Percentiles rank a stretch among this genome's conserved stretches.
Evolutionary conservation across 345 rosid genomes (phyloP).

Genomic region (Linum trigynum): DNA sequence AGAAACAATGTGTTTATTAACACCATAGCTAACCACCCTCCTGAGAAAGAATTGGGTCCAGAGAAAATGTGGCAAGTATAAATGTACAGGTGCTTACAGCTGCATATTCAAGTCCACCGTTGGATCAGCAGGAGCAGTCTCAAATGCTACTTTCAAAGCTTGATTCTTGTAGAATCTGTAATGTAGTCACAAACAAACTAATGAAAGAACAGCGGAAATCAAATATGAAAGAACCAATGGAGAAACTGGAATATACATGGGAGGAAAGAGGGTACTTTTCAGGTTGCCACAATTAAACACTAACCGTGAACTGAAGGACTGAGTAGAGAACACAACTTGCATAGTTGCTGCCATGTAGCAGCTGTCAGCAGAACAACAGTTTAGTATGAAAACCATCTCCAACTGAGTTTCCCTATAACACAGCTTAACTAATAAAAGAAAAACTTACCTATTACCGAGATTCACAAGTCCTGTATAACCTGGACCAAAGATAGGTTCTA

Average conservation of each 20-base stretch:
- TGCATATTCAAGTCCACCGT: conserved; percentile 93
- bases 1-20: neutral
- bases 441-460: conserved; percentile 86
- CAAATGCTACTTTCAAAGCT: conserved; percentile 66
- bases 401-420: neutral
- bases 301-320: conserved; percentile 58
- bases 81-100: conserved; percentile 45
- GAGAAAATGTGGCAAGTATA: neutral
- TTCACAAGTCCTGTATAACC: conserved; percentile 94
- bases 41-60: neutral
- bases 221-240: neutral
- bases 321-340: conserved; percentile 85
- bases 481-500: conserved; percentile 81
- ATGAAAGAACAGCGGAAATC: neutral
- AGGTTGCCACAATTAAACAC: conserved; percentile 9
- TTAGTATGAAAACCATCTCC: conserved; percentile 11
- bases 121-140: conserved; percentile 92
- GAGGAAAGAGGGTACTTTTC: neutral
- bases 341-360: conserved; percentile 99
- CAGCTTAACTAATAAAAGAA: neutral
- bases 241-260: neutral
- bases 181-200: conserved; percentile 9
- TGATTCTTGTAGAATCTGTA: conserved; percentile 60
- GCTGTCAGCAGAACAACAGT: conserved; percentile 34
- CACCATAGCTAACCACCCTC: neutral